Base-by-base conservation (phyloP, 2,329 filamentous ascomycete species). In the Aspergillus ochraceoroseus region DNA sequence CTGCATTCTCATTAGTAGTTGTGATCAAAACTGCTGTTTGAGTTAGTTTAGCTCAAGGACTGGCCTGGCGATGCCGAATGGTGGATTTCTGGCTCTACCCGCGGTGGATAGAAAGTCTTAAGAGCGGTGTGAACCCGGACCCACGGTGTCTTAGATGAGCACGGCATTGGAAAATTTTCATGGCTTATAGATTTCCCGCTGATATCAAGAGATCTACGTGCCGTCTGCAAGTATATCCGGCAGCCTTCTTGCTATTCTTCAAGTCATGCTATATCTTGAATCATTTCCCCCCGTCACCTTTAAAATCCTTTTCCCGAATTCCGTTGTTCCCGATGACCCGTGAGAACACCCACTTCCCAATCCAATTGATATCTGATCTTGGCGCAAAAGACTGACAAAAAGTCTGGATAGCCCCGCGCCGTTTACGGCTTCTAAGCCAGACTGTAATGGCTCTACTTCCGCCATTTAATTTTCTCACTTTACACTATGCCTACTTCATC, bases 401-500 rank as follows among this genome's bases (percentile, higher is more conserved):
- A 17, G 22, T 5, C 31, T 29, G 4, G 27, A 33, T 40, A 60
- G 58, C 46, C 30, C 47, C 41, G 35, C 43, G 41, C 18, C 54
- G 46, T 50, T 41, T 41, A 37, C 48, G 43, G 31, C 34, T 51
- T 9, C 33, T 55, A n/a, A 46, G 51, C 32, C 52, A 49, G 13
- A 46, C 46, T 30, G 44, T 62, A 8, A 50, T 52, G 32, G 52
- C 50, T 19, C 38, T 61, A 2, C 50, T 64, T 2, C 63, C 62
- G 8, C 62, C 60, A 9, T 59, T 78, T 45, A 81, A 80, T 51
- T 83, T 77, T 57, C 75, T 82, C 52, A 79, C 76, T 2, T 53
- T 85, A 4, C 82, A 85, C 56, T 83, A 84, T 62, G 58, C 71
- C 35, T 85, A 85, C 62, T 85, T 85, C 57, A 68, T 82, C 45